Conservation (phyloP, 148 eudicot genomes). For the Selenicereus undatus region DNA sequence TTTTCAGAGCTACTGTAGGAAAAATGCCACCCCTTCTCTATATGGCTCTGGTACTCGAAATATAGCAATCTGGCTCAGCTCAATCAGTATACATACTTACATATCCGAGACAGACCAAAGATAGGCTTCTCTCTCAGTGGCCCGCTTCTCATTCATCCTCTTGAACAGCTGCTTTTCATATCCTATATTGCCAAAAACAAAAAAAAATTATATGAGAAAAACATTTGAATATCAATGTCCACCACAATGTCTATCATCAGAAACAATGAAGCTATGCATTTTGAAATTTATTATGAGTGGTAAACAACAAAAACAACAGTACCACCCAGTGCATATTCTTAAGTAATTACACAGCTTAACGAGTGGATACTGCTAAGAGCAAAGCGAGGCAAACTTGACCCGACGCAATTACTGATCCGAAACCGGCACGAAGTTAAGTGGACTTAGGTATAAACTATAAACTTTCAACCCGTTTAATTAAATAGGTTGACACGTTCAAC, state of each 20-base stretch:
- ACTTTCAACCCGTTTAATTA: too few species aligned
- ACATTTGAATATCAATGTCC: background rate
- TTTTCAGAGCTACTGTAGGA: background rate
- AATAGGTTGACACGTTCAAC: too few species aligned
- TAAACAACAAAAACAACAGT: background rate
- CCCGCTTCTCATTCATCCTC: constrained; percentile 71
- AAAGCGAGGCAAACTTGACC: too few species aligned
- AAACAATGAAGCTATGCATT: background rate
- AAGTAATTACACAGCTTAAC: background rate
- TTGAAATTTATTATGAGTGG: background rate
- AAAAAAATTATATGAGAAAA: background rate
- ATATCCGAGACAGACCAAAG: constrained; percentile 95
- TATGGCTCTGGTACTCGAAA: background rate
- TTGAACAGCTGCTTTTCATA: constrained; percentile 71
- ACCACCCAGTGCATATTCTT: background rate
- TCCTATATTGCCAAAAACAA: constrained; percentile 36
- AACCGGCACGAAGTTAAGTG: too few species aligned
- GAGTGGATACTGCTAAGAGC: background rate
- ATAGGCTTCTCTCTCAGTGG: constrained; percentile 90
- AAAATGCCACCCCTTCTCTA: too few species aligned
- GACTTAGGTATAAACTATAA: too few species aligned
- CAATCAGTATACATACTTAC: constrained; percentile 29
- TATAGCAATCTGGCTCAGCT: background rate
- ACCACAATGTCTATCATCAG: background rate
- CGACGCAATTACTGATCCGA: too few species aligned